phyloP scores from a whole-genome alignment of 2,329 filamentous ascomycete species.

The Aureobasidium sp. region DNA sequence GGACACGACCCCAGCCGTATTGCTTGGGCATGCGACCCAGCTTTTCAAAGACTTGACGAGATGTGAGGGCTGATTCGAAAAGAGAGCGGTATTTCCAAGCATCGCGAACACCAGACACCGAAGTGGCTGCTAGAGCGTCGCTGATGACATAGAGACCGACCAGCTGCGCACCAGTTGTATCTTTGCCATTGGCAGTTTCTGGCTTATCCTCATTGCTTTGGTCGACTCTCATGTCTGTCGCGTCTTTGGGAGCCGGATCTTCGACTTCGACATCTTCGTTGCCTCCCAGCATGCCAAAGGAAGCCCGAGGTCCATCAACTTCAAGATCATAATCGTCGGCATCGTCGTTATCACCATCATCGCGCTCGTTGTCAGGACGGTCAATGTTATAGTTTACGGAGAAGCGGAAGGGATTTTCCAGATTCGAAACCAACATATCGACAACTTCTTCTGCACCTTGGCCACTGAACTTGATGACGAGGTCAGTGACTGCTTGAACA shows the following conservation, averaged over 20 bases:
- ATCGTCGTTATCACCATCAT: constrained; percentile 33
- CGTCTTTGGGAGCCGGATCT: constrained; percentile 18
- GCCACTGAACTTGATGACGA: constrained; percentile 81
- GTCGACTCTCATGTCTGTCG: background rate
- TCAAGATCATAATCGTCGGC: constrained; percentile 35
- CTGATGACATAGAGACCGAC: constrained; percentile 74
- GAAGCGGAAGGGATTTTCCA: constrained; percentile 67
- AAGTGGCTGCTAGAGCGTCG: constrained; percentile 73
- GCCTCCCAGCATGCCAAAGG: constrained; percentile 13
- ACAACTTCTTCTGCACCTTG: constrained; percentile 84
- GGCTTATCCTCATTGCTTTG: constrained; percentile 25
- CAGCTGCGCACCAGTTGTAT: constrained; percentile 53
- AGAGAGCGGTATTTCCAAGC: constrained; percentile 81
- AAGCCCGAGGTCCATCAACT: constrained; percentile 23
- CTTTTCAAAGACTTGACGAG: constrained; percentile 63
- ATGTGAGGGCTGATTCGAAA: constrained; percentile 65
- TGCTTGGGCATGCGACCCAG: constrained; percentile 68
- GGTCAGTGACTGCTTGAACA: constrained; percentile 75
- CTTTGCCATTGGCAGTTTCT: constrained; percentile 43
- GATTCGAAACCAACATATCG: constrained; percentile 76
- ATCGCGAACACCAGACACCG: constrained; percentile 68
- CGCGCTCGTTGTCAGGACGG: background rate
- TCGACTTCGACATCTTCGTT: constrained; percentile 31
- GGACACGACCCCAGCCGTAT: constrained; percentile 70
- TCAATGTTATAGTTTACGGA: constrained; percentile 55